Conservation (phyloP, 1,284 basidiomycete genomes). For the Ceratobasidium sp. region DNA sequence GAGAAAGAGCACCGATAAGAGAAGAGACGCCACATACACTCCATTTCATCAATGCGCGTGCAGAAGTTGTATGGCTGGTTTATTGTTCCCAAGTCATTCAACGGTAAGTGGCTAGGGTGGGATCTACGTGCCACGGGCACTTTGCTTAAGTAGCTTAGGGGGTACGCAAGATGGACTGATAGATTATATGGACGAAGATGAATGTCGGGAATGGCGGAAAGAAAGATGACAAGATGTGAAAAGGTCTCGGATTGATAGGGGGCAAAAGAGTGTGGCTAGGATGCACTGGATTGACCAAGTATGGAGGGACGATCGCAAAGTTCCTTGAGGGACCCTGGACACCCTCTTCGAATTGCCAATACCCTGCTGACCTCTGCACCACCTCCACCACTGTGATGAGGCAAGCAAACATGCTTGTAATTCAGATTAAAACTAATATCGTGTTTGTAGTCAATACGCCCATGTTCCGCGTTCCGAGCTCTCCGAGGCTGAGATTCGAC, state of each 20-base stretch:
- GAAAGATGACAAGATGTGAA: background rate
- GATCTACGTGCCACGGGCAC: constrained; percentile 10
- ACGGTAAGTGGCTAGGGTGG: constrained; percentile 22
- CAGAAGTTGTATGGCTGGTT: background rate
- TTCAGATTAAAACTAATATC: constrained; percentile 3
- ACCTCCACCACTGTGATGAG: constrained; percentile 40
- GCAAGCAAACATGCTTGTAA: background rate
- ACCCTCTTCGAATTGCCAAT: background rate
- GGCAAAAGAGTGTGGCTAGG: constrained; percentile 13
- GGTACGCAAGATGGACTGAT: background rate
- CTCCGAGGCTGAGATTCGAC: constrained; percentile 95
- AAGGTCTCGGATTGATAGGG: background rate
- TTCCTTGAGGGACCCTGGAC: constrained; percentile 11
- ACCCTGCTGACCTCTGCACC: background rate
- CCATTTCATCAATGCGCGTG: background rate
- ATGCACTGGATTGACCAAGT: constrained; percentile 1
- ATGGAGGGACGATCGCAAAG: background rate
- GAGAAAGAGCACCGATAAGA: background rate
- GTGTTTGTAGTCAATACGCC: constrained; percentile 85
- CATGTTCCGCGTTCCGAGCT: constrained; percentile 98
- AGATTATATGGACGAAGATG: background rate
- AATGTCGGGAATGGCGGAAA: background rate
- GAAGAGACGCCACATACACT: background rate
- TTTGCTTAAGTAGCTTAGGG: background rate
- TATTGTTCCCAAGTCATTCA: background rate